Conservation (phyloP, 2,329 filamentous ascomycete genomes). For the Curvularia sp. region DNA sequence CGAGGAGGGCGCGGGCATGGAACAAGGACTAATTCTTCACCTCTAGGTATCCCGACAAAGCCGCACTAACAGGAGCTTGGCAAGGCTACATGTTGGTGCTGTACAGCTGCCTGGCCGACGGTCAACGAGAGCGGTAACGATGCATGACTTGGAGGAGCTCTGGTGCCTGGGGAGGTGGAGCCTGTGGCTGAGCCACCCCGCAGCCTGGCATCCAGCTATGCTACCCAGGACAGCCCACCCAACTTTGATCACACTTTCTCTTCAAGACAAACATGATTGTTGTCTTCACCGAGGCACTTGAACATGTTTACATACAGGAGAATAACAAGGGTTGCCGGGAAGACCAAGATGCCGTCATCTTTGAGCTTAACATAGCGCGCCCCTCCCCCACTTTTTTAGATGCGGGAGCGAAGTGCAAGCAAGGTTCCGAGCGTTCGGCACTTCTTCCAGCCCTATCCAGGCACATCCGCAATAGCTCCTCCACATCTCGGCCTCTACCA, state of each 20-base stretch:
- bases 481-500: slow-evolving; percentile 25
- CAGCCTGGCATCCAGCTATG: not conserved
- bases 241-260: not conserved
- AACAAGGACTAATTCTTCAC: slow-evolving; percentile 2
- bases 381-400: slow-evolving; percentile 26
- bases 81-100: slow-evolving; percentile 12
- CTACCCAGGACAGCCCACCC: not conserved
- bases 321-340: not conserved
- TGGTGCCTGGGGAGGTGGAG: slow-evolving; percentile 32
- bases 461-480: slow-evolving; percentile 22
- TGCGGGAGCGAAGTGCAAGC: slow-evolving; percentile 9
- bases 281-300: not conserved
- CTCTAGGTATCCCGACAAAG: slow-evolving; percentile 10
- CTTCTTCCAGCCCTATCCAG: slow-evolving; percentile 23
- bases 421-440: slow-evolving; percentile 23
- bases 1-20: slow-evolving; percentile 3
- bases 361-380: slow-evolving; percentile 17
- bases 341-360: slow-evolving; percentile 12
- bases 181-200: slow-evolving; percentile 16
- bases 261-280: not conserved
- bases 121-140: slow-evolving; percentile 13
- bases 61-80: slow-evolving; percentile 19
- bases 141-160: slow-evolving; percentile 16
- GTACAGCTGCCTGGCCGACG: slow-evolving; percentile 22
- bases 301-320: not conserved